A percentile compares a stretch with the other conserved stretches of the same genome.
phyloP scores from a whole-genome alignment of 2,329 filamentous ascomycete species.

The Neurospora sp. region DNA sequence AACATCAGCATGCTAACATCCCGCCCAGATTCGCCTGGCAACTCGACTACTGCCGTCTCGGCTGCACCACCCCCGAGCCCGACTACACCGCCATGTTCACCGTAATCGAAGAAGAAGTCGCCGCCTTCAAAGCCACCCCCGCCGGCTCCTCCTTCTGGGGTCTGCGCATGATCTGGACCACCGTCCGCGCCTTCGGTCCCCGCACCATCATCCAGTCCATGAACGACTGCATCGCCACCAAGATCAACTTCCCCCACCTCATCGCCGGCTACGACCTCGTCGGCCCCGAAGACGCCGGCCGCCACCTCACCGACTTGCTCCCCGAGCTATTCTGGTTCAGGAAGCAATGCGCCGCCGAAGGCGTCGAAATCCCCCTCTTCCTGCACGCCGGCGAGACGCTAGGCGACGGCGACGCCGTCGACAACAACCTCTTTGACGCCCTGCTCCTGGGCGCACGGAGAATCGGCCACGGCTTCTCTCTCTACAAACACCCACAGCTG shows the following conservation, averaged over 20 bases:
- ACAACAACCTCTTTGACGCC: constrained; percentile 80
- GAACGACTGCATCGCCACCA: constrained; percentile 78
- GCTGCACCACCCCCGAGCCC: constrained; percentile 53
- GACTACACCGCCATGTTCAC: constrained; percentile 65
- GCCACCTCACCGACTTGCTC: constrained; percentile 64
- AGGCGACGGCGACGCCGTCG: constrained; percentile 61
- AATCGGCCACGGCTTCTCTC: constrained; percentile 80
- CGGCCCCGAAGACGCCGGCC: constrained; percentile 73
- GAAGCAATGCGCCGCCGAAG: constrained; percentile 68
- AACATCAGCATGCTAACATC: neutral
- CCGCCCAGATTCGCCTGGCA: constrained; percentile 55
- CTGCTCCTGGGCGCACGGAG: constrained; percentile 76
- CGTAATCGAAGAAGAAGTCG: constrained; percentile 70
- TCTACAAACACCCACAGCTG: constrained; percentile 86
- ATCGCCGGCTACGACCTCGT: constrained; percentile 86
- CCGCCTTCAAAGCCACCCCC: constrained; percentile 60
- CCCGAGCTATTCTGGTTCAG: constrained; percentile 91
- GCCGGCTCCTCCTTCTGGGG: constrained; percentile 76
- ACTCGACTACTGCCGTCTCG: constrained; percentile 56
- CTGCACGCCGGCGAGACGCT: constrained; percentile 90
- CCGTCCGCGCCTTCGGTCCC: constrained; percentile 53
- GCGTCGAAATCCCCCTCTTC: constrained; percentile 82
- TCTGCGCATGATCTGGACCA: constrained; percentile 75
- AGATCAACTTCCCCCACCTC: constrained; percentile 66
- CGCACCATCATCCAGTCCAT: constrained; percentile 66